phyloP scores from a whole-genome alignment of 805 yeast species.

The Suhomyces xylopsoci region DNA sequence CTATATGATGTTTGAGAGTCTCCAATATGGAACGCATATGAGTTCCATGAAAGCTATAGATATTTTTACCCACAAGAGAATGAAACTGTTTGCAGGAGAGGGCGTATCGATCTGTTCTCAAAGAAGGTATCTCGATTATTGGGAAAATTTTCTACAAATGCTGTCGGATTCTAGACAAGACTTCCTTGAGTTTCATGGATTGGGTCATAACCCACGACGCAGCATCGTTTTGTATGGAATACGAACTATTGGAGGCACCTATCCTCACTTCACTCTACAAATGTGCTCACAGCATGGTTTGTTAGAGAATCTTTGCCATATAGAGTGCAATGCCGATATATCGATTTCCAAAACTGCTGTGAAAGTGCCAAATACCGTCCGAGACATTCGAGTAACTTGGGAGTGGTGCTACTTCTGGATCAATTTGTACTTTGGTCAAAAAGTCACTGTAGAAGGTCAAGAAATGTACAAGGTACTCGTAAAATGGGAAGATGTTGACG shows the following conservation, averaged over 20 bases:
- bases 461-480: neutral
- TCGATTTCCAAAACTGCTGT: neutral
- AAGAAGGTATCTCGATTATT: conserved; percentile 61
- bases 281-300: neutral
- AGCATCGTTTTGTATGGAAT: neutral
- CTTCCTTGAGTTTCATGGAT: neutral
- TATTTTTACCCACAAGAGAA: conserved; percentile 54
- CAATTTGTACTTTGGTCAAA: neutral
- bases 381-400: neutral
- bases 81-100: conserved; percentile 50
- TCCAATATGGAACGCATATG: neutral
- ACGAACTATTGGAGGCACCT: neutral
- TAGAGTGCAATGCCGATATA: neutral
- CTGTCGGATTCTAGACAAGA: neutral
- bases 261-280: neutral
- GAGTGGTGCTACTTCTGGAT: conserved; percentile 27
- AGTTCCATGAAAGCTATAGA: conserved; percentile 46
- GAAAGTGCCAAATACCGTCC: neutral
- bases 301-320: neutral
- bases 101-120: conserved; percentile 79
- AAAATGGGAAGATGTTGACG: conserved; percentile 54
- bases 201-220: neutral
- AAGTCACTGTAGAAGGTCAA: neutral
- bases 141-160: conserved; percentile 19
- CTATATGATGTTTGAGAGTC: conserved; percentile 51